phyloP scores from a whole-genome alignment of 352 stramenopile genomes.

The Thalassiosira livingstoniorum region DNA sequence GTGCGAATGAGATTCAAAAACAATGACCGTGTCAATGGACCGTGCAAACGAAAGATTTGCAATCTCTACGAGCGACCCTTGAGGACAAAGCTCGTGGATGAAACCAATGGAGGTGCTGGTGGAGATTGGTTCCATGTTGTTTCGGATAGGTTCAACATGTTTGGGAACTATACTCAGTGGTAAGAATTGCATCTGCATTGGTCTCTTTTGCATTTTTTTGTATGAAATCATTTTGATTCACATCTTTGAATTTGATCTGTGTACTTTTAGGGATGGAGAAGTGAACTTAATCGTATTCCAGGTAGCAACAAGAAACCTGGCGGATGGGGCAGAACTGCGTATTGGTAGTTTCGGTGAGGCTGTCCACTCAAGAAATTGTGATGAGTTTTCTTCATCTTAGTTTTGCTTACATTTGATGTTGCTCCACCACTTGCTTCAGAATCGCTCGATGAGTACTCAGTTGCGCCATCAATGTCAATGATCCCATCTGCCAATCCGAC shows the following conservation, averaged over 20 bases:
- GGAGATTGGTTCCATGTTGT: slow-evolving; percentile 44
- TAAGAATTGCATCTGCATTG: too few relatives aligned
- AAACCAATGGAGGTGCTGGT: too few relatives aligned
- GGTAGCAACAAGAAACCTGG: slow-evolving; percentile 18
- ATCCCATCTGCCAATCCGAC: slow-evolving; percentile 12
- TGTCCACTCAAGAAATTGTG: too few relatives aligned
- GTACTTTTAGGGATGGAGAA: too few relatives aligned
- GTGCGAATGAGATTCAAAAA: slow-evolving; percentile 48
- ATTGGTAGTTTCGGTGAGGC: slow-evolving; percentile 36
- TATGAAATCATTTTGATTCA: too few relatives aligned
- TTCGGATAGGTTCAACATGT: slow-evolving; percentile 41
- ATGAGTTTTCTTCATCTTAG: slow-evolving; percentile 29
- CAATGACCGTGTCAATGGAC: slow-evolving; percentile 35
- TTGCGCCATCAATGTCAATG: slow-evolving; percentile 13
- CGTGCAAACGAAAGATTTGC: slow-evolving; percentile 19
- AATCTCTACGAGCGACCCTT: slow-evolving; percentile 13
- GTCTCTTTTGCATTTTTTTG: too few relatives aligned
- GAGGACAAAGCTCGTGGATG: neutral
- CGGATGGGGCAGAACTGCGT: neutral
- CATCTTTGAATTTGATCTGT: too few relatives aligned
- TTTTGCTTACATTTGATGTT: too few relatives aligned
- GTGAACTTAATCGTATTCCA: slow-evolving; percentile 51
- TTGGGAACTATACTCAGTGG: slow-evolving; percentile 40
- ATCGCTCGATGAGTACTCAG: too few relatives aligned
- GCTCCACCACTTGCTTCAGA: too few relatives aligned